Evolutionary conservation across 306 rosid genomes (phyloP).

Genomic region (Acacia melanoxylon): DNA sequence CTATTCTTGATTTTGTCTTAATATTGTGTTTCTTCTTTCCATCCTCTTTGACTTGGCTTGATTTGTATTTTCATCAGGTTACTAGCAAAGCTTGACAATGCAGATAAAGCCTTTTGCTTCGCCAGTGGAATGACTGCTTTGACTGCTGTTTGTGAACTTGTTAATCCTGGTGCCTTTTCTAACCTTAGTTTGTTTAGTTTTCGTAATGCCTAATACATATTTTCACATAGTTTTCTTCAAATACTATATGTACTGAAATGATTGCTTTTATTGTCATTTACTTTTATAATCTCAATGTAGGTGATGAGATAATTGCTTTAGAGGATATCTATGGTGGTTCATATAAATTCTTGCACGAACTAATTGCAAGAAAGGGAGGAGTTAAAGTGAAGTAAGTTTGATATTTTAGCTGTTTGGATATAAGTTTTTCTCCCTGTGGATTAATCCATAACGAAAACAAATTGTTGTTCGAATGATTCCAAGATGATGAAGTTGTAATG

Average conservation of each 20-base stretch:
- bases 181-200: neutral
- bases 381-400: conserved; percentile 26
- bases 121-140: conserved; percentile 73
- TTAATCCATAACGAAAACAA: neutral
- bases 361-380: neutral
- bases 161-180: conserved; percentile 40
- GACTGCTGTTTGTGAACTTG: conserved; percentile 58
- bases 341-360: conserved; percentile 42
- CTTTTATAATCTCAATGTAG: conserved; percentile 39
- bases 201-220: neutral
- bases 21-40: conserved; percentile 5
- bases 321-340: conserved; percentile 92
- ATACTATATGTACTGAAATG: conserved; percentile 3
- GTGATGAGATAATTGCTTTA: conserved; percentile 90
- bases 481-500: conserved; percentile 26
- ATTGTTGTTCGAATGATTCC: neutral
- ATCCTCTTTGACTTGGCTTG: neutral
- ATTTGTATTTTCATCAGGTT: conserved; percentile 35
- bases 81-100: conserved; percentile 61
- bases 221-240: neutral
- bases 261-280: conserved; percentile 15
- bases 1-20: neutral
- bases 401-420: conserved; percentile 22
- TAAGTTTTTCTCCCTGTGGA: neutral
- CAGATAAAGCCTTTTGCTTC: conserved; percentile 61